Percentiles rank a stretch among this genome's conserved stretches.
These are phyloP conservation scores for Eucalyptus caleyi DNA, from an alignment of 345 rosid species.

Conservation along the genomic window DNA sequence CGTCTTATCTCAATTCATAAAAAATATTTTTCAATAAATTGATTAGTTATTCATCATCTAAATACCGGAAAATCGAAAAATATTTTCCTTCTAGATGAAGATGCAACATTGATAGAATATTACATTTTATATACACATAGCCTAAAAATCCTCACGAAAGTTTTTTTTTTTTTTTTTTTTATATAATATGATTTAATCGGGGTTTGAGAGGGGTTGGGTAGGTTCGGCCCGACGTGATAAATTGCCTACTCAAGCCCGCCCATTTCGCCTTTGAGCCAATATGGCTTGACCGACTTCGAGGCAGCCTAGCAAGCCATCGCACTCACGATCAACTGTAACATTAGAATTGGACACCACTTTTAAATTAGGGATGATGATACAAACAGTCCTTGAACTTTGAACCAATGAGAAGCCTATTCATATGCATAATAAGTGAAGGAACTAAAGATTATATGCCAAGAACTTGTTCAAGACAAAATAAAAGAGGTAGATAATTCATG, in stretches of 20 bases:
- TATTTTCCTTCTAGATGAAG: not conserved
- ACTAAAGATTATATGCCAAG: no score
- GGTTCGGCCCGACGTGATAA: not conserved
- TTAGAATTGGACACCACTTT: not conserved
- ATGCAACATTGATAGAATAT: not conserved
- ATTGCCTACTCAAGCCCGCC: not conserved
- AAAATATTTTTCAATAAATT: no score
- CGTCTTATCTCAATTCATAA: fast-evolving
- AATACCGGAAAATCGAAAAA: not conserved
- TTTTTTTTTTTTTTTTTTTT: fast-evolving
- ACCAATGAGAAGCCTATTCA: no score
- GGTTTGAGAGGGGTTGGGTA: not conserved
- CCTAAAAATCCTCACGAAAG: not conserved
- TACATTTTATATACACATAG: not conserved
- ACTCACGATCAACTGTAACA: not conserved
- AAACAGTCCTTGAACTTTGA: fast-evolving
- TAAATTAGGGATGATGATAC: no score
- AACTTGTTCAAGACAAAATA: no score
- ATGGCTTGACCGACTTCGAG: fast-evolving
- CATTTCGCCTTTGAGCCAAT: not conserved
- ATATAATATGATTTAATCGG: not conserved
- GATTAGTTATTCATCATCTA: not conserved
- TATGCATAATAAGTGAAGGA: no score
- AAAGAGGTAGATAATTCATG: no score
- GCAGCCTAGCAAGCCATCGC: fast-evolving